Evolutionary conservation across 2,329 filamentous ascomycete genomes (phyloP).

Genomic region (Colletotrichum plurivorum): DNA sequence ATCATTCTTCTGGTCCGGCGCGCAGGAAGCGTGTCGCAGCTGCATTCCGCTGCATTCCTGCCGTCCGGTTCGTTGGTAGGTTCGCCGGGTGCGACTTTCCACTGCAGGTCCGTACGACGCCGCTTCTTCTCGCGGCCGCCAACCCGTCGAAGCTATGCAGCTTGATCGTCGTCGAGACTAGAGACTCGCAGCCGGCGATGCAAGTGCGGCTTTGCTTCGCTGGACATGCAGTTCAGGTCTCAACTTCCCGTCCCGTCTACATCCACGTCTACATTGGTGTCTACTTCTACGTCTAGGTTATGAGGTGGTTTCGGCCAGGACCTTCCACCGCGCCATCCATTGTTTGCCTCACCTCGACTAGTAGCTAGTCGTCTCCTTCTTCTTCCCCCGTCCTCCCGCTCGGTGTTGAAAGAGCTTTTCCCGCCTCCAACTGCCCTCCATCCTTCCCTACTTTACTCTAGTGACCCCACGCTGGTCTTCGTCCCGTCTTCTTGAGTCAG

Average conservation of each 20-base stretch:
- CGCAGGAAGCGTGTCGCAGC: conserved; percentile 24
- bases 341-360: conserved; percentile 3
- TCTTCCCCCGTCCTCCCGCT: background rate
- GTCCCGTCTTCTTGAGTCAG: conserved; percentile 36
- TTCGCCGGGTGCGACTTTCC: conserved; percentile 39
- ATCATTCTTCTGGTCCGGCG: conserved; percentile 21
- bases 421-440: conserved; percentile 8
- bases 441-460: conserved; percentile 39
- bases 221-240: conserved; percentile 14
- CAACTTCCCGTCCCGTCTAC: background rate
- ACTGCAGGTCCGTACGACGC: conserved; percentile 37
- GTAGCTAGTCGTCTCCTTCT: conserved; percentile 1
- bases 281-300: background rate
- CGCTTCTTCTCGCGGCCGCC: conserved; percentile 26
- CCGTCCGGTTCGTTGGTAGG: conserved; percentile 35
- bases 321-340: conserved; percentile 19
- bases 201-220: conserved; percentile 6
- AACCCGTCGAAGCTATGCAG: conserved; percentile 13
- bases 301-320: conserved; percentile 23
- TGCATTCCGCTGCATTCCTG: conserved; percentile 38
- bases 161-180: conserved; percentile 29
- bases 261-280: too few species aligned
- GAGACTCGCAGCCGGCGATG: conserved; percentile 17
- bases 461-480: conserved; percentile 27
- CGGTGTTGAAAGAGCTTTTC: conserved; percentile 34